Percentiles rank a stretch among this genome's conserved stretches.
phyloP scores from a whole-genome alignment of 345 rosid species.

The Populus nigra region DNA sequence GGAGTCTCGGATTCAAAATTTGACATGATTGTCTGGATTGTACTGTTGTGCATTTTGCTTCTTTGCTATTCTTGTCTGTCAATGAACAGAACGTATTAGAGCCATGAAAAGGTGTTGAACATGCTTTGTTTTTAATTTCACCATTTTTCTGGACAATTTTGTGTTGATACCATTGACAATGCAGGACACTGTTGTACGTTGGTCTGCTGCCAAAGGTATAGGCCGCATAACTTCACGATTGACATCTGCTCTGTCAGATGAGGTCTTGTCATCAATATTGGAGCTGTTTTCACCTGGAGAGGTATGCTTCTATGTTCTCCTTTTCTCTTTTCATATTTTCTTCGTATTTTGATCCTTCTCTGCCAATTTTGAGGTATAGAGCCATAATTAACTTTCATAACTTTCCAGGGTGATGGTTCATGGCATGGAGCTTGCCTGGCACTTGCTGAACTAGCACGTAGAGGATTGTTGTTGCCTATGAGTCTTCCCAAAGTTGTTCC shows the following conservation, averaged over 20 bases:
- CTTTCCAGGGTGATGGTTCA: slow-evolving; percentile 91
- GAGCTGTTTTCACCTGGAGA: slow-evolving; percentile 91
- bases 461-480: slow-evolving; percentile 89
- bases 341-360: slow-evolving; percentile 6
- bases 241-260: slow-evolving; percentile 78
- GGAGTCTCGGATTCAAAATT: neutral
- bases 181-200: slow-evolving; percentile 96
- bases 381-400: slow-evolving; percentile 24
- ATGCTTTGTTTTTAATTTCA: slow-evolving; percentile 5
- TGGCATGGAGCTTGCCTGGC: slow-evolving; percentile 99
- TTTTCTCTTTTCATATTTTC: slow-evolving; percentile 3
- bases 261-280: slow-evolving; percentile 78
- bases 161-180: slow-evolving; percentile 22
- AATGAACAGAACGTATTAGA: neutral
- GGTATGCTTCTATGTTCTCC: slow-evolving; percentile 40
- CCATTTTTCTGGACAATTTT: slow-evolving; percentile 17
- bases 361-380: slow-evolving; percentile 4
- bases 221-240: slow-evolving; percentile 88
- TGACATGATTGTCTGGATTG: slow-evolving; percentile 6
- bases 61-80: neutral
- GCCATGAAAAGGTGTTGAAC: neutral
- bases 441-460: slow-evolving; percentile 86
- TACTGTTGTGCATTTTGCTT: neutral
- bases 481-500: slow-evolving; percentile 87
- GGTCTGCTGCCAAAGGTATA: slow-evolving; percentile 99